Evolutionary conservation across 163 green algal genomes (phyloP), one percentile per base, ranked within the genome.

Genomic region (Coccomyxa subellipsoidea): DNA sequence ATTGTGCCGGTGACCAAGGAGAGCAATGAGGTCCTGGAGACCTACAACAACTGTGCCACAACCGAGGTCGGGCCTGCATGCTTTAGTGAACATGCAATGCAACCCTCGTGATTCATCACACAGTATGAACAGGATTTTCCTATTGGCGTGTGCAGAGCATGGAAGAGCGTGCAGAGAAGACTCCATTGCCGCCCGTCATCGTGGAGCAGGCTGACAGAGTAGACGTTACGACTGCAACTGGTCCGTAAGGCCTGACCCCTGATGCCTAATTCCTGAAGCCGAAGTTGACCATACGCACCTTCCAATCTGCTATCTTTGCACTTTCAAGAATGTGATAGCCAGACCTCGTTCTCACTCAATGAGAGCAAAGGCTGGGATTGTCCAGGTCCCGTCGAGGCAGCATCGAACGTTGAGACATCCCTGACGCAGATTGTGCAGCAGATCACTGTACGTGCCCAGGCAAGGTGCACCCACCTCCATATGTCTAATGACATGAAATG

Each of bases 371-470:
- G n/a, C n/a, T n/a, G n/a, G n/a, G 38, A 15, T 36, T 77, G 6
- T 23, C 39, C 84, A 90, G 89, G 90, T 18, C 80, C 89, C 7
- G 83, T 88, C 4, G 83, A 91, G 59, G 81, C 87, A 2, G 85
- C 89, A 4, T 92, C 87, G 29, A 89, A 94, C 72, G 87, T 87
- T 32, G 91, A 95, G 82, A 95, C 91, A 0, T 87, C 81, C 23
- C 77, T 90, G 34, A 95, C 92, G 54, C 91, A 95, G 84, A 81
- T 89, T 7, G 84, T 92, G 78, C 90, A 95, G 79, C 81, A 85
- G 40, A 76, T 83, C 53, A 82, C 83, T 9, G 38, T 93, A 27
- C 54, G 76, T 29, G 89, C 86, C 7, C 86, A 88, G 79, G 82
- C 83, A 36, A 59, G 78, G 47, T 59, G 47, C 47, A 59, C 23